Evolutionary conservation across 2,329 filamentous ascomycete genomes (phyloP).

Genomic region (Aspergillus flavus): DNA sequence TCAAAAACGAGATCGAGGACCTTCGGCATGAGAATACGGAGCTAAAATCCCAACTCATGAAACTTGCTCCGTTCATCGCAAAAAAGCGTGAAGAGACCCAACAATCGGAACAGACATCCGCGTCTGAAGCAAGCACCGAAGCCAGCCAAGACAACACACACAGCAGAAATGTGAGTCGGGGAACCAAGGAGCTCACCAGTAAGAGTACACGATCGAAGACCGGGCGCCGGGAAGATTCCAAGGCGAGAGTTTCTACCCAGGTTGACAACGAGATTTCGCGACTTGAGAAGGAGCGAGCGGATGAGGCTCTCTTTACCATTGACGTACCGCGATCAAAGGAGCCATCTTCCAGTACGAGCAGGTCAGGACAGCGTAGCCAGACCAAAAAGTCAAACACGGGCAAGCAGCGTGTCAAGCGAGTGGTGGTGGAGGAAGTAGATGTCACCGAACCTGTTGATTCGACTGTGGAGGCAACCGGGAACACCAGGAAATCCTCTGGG

Average conservation of each 20-base stretch:
- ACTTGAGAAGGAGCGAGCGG: slow-evolving; percentile 40
- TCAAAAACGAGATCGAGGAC: slow-evolving; percentile 43
- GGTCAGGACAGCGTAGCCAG: slow-evolving; percentile 21
- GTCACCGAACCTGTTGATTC: slow-evolving; percentile 34
- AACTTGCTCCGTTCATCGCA: slow-evolving; percentile 23
- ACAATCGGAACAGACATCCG: slow-evolving; percentile 29
- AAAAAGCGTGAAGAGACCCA: slow-evolving; percentile 32
- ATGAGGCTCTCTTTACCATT: slow-evolving; percentile 43
- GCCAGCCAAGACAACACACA: slow-evolving; percentile 36
- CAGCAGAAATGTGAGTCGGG: slow-evolving; percentile 31
- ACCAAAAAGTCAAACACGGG: slow-evolving; percentile 39
- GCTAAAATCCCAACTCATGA: slow-evolving; percentile 40
- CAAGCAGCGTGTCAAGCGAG: slow-evolving; percentile 44
- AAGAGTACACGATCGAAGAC: slow-evolving; percentile 33
- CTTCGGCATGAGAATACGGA: slow-evolving; percentile 42
- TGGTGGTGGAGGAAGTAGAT: slow-evolving; percentile 38
- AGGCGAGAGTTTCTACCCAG: slow-evolving; percentile 35
- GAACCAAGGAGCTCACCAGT: slow-evolving; percentile 31
- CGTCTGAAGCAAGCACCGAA: slow-evolving; percentile 29
- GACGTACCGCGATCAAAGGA: slow-evolving; percentile 31
- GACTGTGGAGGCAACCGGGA: slow-evolving; percentile 28
- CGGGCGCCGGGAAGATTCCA: slow-evolving; percentile 31
- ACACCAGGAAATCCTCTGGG: slow-evolving; percentile 30
- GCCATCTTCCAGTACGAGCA: slow-evolving; percentile 25
- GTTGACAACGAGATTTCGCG: slow-evolving; percentile 40